Evolutionary conservation across 495 filamentous ascomycete species (phyloP).

Genomic region (Penicillium fimorum): DNA sequence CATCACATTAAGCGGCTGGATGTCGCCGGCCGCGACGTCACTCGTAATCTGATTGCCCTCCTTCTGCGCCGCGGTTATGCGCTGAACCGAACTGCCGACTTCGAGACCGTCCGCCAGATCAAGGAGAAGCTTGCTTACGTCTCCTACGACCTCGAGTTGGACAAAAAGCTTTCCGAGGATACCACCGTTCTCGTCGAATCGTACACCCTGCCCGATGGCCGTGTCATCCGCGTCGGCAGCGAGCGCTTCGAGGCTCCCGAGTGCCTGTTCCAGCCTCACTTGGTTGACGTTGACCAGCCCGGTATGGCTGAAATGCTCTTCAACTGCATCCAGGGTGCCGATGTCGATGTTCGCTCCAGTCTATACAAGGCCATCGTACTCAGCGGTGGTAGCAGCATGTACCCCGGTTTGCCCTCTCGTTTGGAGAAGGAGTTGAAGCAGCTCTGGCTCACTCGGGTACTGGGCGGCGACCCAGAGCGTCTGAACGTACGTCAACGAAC

Average conservation of each 20-base stretch:
- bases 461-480: conserved; percentile 86
- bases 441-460: conserved; percentile 90
- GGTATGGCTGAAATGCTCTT: conserved; percentile 96
- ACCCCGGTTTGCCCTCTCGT: conserved; percentile 88
- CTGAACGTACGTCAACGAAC: conserved; percentile 59
- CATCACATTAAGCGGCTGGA: conserved; percentile 92
- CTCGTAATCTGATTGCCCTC: conserved; percentile 92
- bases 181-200: conserved; percentile 96
- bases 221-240: conserved; percentile 91
- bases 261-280: conserved; percentile 97
- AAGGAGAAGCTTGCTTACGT: conserved; percentile 99
- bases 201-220: conserved; percentile 94
- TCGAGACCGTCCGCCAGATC: conserved; percentile 98
- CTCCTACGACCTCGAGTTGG: conserved; percentile 94
- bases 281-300: conserved; percentile 96
- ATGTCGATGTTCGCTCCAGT: conserved; percentile 89
- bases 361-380: conserved; percentile 97
- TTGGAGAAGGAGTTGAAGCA: conserved; percentile 99
- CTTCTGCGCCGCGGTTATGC: conserved; percentile 95
- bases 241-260: conserved; percentile 98
- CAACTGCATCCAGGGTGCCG: conserved; percentile 95
- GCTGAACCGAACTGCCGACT: conserved; percentile 96
- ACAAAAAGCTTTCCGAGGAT: conserved; percentile 94
- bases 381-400: conserved; percentile 97
- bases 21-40: conserved; percentile 95